A percentile compares a stretch with the other conserved stretches of the same genome.
phyloP scores from a whole-genome alignment of 306 rosid species.

The Vigna angularis region DNA sequence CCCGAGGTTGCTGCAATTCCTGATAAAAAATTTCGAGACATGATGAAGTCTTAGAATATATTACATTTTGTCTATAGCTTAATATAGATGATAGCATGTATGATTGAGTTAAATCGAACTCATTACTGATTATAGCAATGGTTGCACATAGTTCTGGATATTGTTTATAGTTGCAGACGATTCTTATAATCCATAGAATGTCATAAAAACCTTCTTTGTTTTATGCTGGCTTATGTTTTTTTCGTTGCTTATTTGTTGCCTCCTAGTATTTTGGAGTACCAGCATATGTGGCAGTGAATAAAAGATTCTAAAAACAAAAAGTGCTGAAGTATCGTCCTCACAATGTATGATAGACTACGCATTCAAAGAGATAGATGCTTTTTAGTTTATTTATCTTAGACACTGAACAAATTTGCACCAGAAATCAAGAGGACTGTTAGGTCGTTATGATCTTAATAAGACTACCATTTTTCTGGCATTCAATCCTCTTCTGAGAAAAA shows the following conservation, averaged over 20 bases:
- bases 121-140: constrained; percentile 30
- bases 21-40: constrained; percentile 48
- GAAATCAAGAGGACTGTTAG: no score
- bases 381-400: no score
- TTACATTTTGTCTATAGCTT: constrained; percentile 24
- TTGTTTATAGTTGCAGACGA: constrained; percentile 52
- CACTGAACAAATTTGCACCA: no score
- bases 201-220: not conserved
- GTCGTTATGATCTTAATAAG: no score
- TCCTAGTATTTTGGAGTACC: not conserved
- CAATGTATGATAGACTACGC: no score
- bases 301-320: no score
- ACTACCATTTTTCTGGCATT: no score
- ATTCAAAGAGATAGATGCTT: no score
- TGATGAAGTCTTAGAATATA: constrained; percentile 16
- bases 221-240: constrained; percentile 6
- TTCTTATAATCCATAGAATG: constrained; percentile 20
- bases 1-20: constrained; percentile 44
- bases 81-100: constrained; percentile 13
- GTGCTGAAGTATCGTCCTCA: no score
- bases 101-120: constrained; percentile 42
- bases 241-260: constrained; percentile 1
- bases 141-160: constrained; percentile 48
- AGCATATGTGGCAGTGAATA: not conserved
- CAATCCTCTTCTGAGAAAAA: no score